Percentiles rank a stretch among this genome's conserved stretches.
phyloP scores from a whole-genome alignment of 2,329 filamentous ascomycete species.

The Apiospora arundinis region DNA sequence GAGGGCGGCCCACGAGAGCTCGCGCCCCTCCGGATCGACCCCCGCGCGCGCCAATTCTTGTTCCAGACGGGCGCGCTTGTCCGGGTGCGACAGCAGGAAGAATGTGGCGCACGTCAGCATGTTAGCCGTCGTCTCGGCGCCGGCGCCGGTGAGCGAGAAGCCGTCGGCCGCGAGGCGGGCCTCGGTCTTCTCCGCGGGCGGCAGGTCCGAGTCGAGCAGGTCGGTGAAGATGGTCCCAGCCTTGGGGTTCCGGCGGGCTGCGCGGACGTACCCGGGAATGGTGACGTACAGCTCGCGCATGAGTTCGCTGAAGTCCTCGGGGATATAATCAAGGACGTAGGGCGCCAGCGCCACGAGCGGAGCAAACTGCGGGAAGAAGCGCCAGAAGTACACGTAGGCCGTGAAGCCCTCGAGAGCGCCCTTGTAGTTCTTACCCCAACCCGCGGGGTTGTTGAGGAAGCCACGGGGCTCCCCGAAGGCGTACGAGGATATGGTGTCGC shows the following conservation, averaged over 20 bases:
- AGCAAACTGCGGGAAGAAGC: conserved; percentile 31
- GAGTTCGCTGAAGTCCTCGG: conserved; percentile 27
- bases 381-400: conserved; percentile 32
- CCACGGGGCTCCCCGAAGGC: conserved; percentile 32
- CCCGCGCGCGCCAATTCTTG: not conserved
- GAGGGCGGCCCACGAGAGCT: not conserved
- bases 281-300: conserved; percentile 28
- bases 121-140: conserved; percentile 46
- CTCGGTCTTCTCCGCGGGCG: conserved; percentile 42
- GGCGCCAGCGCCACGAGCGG: conserved; percentile 28
- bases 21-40: not conserved
- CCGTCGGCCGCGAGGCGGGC: conserved; percentile 46
- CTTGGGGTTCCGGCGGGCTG: conserved; percentile 39
- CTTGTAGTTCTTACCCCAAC: conserved; percentile 26
- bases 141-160: conserved; percentile 46
- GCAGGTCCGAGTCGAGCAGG: conserved; percentile 42
- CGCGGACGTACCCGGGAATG: conserved; percentile 38
- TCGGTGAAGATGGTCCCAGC: conserved; percentile 46
- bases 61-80: not conserved
- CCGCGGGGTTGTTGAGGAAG: conserved; percentile 28
- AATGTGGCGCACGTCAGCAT: conserved; percentile 4
- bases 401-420: conserved; percentile 31
- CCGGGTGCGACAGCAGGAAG: conserved; percentile 1
- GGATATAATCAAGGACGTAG: conserved; percentile 30
- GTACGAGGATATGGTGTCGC: conserved; percentile 33